These are phyloP conservation scores for Aegilops speltoides DNA, from an alignment of 176 grass and related monocot species.

Conservation along the genomic window DNA sequence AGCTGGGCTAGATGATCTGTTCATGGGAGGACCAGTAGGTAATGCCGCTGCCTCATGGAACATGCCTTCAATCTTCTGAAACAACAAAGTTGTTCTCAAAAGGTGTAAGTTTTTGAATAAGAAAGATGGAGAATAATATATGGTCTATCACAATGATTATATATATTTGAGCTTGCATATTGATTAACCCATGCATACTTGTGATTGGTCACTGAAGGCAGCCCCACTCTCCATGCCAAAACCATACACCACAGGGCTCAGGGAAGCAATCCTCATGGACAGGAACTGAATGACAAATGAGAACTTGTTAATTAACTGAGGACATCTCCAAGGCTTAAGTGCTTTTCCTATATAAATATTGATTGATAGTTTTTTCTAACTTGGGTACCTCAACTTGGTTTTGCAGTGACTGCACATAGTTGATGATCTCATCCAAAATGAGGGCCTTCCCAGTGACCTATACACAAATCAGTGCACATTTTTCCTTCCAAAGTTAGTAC, in stretches of 20 bases:
- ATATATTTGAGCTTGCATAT: neutral
- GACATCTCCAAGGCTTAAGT: neutral
- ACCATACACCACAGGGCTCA: slow-evolving; percentile 63
- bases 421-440: slow-evolving; percentile 92
- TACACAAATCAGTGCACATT: slow-evolving; percentile 10
- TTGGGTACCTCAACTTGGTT: slow-evolving; percentile 89
- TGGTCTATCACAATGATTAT: neutral
- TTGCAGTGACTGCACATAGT: slow-evolving; percentile 90
- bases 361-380: neutral
- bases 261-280: slow-evolving; percentile 89
- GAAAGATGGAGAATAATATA: neutral
- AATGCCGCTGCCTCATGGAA: slow-evolving; percentile 43
- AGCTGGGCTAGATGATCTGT: slow-evolving; percentile 26
- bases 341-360: neutral
- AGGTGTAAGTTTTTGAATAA: neutral
- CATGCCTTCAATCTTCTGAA: slow-evolving; percentile 64
- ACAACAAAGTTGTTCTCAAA: neutral
- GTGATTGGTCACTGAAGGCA: slow-evolving; percentile 47
- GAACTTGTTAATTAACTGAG: neutral
- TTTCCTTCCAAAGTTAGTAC: slow-evolving; percentile 6
- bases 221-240: slow-evolving; percentile 54
- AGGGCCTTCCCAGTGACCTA: slow-evolving; percentile 83
- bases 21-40: slow-evolving; percentile 37
- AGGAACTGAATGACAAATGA: slow-evolving; percentile 67
- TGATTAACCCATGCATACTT: slow-evolving; percentile 43